phyloP scores from a whole-genome alignment of 768 basidiomycete species.

The Tulasnella sp. region DNA sequence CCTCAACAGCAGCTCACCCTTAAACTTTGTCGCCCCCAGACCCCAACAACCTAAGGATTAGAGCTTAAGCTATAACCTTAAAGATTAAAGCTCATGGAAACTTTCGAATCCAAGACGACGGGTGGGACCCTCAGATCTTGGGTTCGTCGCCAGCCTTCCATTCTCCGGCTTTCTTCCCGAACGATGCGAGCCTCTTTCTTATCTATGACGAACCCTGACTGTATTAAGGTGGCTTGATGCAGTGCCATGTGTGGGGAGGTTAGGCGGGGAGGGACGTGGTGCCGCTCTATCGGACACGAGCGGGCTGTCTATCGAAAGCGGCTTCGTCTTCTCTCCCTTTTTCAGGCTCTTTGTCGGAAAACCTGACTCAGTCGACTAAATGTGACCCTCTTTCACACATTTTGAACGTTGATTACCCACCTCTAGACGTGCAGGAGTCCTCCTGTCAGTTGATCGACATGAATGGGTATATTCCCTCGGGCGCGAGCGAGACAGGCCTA shows the following conservation, averaged over 20 bases:
- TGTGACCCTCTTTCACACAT: too few species aligned
- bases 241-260: background rate
- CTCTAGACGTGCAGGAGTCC: too few species aligned
- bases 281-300: background rate
- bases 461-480: background rate
- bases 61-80: background rate
- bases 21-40: background rate
- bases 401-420: too few species aligned
- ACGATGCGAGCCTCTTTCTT: background rate
- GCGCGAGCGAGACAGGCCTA: background rate
- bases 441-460: too few species aligned
- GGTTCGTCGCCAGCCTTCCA: background rate
- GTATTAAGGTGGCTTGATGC: background rate
- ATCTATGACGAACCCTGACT: background rate
- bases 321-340: background rate
- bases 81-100: background rate
- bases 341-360: background rate
- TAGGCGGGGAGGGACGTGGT: background rate
- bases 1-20: background rate
- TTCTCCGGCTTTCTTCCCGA: background rate
- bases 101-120: background rate
- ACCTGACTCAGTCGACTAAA: too few species aligned
- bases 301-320: background rate
- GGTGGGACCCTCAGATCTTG: background rate
- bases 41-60: background rate